These are phyloP conservation scores for Penicillium samsonianum DNA, from an alignment of 495 filamentous ascomycete species.

Conservation along the genomic window DNA sequence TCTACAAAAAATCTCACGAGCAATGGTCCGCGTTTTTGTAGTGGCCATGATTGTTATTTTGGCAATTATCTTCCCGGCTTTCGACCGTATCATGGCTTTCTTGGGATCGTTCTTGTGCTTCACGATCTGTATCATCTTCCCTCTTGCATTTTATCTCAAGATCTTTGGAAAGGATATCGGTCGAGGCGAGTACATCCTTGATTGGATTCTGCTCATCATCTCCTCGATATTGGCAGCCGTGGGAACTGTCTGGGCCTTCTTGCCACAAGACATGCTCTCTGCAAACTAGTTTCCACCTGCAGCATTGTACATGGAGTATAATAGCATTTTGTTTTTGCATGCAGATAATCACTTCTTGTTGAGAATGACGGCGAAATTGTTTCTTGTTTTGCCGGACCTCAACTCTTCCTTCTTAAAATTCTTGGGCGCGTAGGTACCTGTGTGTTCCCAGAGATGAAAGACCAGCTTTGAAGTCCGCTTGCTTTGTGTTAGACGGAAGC, in stretches of 20 bases:
- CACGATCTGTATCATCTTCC: conserved; percentile 89
- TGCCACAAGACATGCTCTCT: conserved; percentile 65
- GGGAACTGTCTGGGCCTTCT: conserved; percentile 84
- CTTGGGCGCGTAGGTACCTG: conserved; percentile 33
- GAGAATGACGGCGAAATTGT: conserved; percentile 86
- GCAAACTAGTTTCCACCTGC: conserved; percentile 15
- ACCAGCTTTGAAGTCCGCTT: conserved; percentile 82
- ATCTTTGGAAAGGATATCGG: conserved; percentile 82
- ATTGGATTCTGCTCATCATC: conserved; percentile 68
- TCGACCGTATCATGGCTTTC: conserved; percentile 93
- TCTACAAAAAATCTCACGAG: conserved; percentile 59
- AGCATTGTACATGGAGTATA: conserved; percentile 1
- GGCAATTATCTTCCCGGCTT: conserved; percentile 80
- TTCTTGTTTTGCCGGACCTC: conserved; percentile 69
- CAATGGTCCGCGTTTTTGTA: conserved; percentile 59
- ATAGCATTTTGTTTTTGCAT: conserved; percentile 2
- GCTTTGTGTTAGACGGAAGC: conserved; percentile 63
- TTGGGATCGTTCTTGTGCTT: conserved; percentile 91
- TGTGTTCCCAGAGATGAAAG: conserved; percentile 79
- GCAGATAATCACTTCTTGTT: conserved; percentile 25
- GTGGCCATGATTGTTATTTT: conserved; percentile 63
- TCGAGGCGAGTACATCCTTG: conserved; percentile 61
- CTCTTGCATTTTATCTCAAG: conserved; percentile 87
- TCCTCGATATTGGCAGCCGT: conserved; percentile 68
- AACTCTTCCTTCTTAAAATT: conserved; percentile 70